These are phyloP conservation scores for Zostera marina DNA, from an alignment of 116 monocot genomes.

Conservation along the genomic window DNA sequence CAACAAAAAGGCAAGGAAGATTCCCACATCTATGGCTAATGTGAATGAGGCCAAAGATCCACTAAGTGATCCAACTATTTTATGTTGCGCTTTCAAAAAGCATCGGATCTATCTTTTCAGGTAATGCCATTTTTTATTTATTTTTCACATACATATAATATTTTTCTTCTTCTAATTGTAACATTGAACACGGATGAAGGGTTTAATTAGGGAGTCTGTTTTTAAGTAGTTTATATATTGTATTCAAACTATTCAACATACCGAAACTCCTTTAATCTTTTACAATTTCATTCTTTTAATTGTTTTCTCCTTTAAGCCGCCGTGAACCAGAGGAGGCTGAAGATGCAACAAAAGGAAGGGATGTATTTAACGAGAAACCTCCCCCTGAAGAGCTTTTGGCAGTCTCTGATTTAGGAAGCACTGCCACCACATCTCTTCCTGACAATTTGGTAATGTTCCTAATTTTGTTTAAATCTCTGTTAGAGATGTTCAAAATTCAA, in stretches of 20 bases:
- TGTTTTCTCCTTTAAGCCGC: conserved; percentile 12
- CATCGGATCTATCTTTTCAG: conserved; percentile 92
- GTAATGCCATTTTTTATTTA: conserved; percentile 10
- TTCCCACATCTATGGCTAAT: conserved; percentile 58
- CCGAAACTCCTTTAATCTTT: neutral
- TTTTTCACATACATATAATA: too few relatives aligned
- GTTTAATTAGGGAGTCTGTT: too few relatives aligned
- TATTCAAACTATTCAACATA: neutral
- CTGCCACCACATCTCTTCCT: conserved; percentile 69
- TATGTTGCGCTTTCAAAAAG: conserved; percentile 98
- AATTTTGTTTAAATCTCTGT: too few relatives aligned
- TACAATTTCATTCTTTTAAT: neutral
- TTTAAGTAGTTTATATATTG: neutral
- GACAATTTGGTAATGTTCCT: conserved; percentile 39
- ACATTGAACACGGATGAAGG: too few relatives aligned
- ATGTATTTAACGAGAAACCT: conserved; percentile 98
- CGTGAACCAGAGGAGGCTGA: conserved; percentile 96
- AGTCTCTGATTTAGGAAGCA: conserved; percentile 82
- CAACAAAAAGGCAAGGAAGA: conserved; percentile 64
- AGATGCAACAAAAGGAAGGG: conserved; percentile 90
- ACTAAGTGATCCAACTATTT: conserved; percentile 76
- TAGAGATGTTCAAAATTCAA: too few relatives aligned
- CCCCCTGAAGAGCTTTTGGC: conserved; percentile 93
- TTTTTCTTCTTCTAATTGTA: too few relatives aligned
- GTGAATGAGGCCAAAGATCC: conserved; percentile 91